Base-by-base conservation (phyloP, 208 protist species). In the Leishmania mexicana region DNA sequence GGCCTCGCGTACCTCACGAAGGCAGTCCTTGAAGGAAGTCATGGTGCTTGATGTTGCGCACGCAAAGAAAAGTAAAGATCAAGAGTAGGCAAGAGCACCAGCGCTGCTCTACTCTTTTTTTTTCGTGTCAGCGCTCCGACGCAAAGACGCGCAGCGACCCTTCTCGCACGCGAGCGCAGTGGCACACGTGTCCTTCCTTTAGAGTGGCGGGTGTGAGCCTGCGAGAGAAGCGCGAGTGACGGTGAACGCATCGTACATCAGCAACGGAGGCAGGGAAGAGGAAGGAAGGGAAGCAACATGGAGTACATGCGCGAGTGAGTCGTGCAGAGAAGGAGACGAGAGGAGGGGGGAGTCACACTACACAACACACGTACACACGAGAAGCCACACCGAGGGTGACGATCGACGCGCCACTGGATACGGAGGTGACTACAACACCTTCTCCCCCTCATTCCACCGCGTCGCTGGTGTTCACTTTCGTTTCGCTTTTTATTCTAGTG, bases 1-100 rank as follows among this genome's bases (percentile, higher is more conserved):
- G 28, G 88, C 62, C 42, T 80, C 64, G 8, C 78, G 54, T 75
- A 79, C 81, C 67, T 81, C 62, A 31, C 72, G 79, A 45, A 87
- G 31, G 45, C 75, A 81, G 31, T 81, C 80, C 47, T 81, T 87
- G 53, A 87, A 40, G 42, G 79, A 73, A 49, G 75, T 78, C 83
- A 87, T 86, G 47, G 35, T 24, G 28, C 24, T 15, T 64, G 70
- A 51, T 51, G 40, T 2, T 49, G 15, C 21, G 42, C 5, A 0
- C 17, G 28, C 10, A 31, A 7, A 42, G 45, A 53, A 31, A 51
- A 15, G 70, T 6, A 2, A 51, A 38, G 38, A 11, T 1, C 3
- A 53, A 42, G 73, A 45, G 8, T 28, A 57, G 17, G 21, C 47
- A 62, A 21, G 31, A 21, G 13, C 13, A 40, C 31, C 31, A 17